Evolutionary conservation across 2,329 filamentous ascomycete species (phyloP).

Genomic region (Neonectria neomacrospora): DNA sequence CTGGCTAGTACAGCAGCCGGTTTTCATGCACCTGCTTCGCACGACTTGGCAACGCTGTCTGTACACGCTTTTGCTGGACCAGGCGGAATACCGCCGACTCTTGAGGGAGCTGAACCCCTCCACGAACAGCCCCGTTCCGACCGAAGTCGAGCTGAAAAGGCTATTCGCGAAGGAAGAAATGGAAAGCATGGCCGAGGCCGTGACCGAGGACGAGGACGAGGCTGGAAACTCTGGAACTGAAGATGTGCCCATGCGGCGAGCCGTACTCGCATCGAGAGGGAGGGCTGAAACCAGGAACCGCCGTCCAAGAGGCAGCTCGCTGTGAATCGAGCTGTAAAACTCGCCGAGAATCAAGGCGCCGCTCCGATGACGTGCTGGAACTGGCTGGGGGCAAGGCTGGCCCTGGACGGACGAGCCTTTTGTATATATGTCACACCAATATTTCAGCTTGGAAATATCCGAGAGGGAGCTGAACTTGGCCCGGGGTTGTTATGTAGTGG

Average conservation of each 20-base stretch:
- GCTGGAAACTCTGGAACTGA: constrained; percentile 3
- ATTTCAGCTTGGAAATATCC: constrained; percentile 11
- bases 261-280: background rate
- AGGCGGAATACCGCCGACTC: constrained; percentile 42
- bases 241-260: background rate
- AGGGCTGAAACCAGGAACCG: background rate
- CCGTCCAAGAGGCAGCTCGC: constrained; percentile 34
- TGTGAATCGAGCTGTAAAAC: constrained; percentile 30
- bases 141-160: constrained; percentile 32
- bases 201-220: too few relatives aligned
- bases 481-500: background rate
- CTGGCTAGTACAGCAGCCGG: constrained; percentile 43
- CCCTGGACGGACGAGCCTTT: constrained; percentile 16
- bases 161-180: constrained; percentile 30
- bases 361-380: background rate
- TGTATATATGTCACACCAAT: constrained; percentile 22
- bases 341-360: background rate
- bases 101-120: constrained; percentile 23
- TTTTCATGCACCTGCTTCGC: constrained; percentile 39
- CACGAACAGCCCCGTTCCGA: constrained; percentile 30
- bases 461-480: background rate
- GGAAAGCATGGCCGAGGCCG: too few relatives aligned
- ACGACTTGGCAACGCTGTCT: constrained; percentile 42
- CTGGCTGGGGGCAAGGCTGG: background rate
- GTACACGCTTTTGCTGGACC: constrained; percentile 42